Base-by-base conservation (phyloP, 805 yeast genomes). In the Starmerella powellii region DNA sequence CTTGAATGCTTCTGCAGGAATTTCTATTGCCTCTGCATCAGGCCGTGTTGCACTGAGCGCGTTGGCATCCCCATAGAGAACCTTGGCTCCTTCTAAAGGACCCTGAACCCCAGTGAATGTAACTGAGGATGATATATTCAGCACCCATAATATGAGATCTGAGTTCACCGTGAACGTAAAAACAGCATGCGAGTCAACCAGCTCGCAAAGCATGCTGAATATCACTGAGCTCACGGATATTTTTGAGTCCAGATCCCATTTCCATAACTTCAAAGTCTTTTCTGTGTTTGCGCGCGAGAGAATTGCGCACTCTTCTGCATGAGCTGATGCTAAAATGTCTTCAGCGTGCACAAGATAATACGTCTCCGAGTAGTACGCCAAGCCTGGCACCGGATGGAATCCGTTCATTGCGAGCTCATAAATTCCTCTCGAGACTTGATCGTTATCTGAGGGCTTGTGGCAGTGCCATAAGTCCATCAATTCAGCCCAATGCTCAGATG, bases 381-480 rank as follows among this genome's bases (percentile, higher is more conserved):
- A 57, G 24, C 61, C 57, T 0, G 52, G 45, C 4, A 56, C 40
- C 3, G 88, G 81, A 19, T 44, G 53, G 50, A 58, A 42, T 28
- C 51, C 31, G 47, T 47, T 41, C 20, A 46, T 46, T 1, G 59
- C 56, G 13, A 44, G 37, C 12, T 40, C 33, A 34, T 59, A 61
- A 28, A 50, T 41, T 5, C 20, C 52, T 41, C 21, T 49, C 49
- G 41, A 36, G 36, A 15, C 41, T 38, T 38, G 26, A 26, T 29
- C 37, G 23, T 34, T 34, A 36, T 27, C 46, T 34, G 34, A 42
- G 1, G 70, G 70, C 42, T 64, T 65, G 43, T 88, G 96, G 57
- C 98, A 88, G 58, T 88, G 96, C 98, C 98, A 88, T 50, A 80
- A 81, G 44, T 88, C 97, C 94, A 88, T 80, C 71, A 91, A 64